Conservation (phyloP, 1,284 basidiomycete species). For the Somion occarium region DNA sequence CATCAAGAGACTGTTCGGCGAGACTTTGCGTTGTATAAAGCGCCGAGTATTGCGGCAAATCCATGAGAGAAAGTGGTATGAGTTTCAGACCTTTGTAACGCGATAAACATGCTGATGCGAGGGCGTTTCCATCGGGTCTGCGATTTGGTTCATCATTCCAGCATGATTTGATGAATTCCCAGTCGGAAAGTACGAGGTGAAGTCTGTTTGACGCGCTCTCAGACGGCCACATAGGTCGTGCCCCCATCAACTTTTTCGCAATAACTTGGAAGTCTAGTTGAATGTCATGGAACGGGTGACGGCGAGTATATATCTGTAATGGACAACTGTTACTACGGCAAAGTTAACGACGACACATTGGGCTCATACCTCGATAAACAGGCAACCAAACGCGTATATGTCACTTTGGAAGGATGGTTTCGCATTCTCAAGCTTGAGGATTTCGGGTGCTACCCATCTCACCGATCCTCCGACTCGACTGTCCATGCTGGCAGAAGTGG, state of each 20-base stretch:
- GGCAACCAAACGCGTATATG: conserved; percentile 10
- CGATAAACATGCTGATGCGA: too few species aligned
- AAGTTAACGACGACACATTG: too few species aligned
- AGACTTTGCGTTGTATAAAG: too few species aligned
- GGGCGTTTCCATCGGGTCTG: too few species aligned
- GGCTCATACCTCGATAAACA: conserved; percentile 9
- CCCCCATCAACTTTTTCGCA: background rate
- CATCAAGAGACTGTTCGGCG: too few species aligned
- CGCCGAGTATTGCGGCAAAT: too few species aligned
- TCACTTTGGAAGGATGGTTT: conserved; percentile 2
- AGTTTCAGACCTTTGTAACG: too few species aligned
- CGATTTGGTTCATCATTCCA: background rate
- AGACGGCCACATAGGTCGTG: background rate
- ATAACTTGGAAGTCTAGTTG: background rate
- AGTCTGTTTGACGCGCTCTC: background rate
- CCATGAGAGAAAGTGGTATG: too few species aligned
- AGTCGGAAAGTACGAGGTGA: background rate
- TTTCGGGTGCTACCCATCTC: conserved; percentile 12
- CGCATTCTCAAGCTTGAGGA: conserved; percentile 1
- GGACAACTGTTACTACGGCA: too few species aligned
- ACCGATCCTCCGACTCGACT: conserved; percentile 1
- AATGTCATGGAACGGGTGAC: background rate
- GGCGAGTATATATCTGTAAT: background rate
- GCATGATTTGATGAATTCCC: background rate
- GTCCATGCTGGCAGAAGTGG: background rate